Conservation (phyloP, 2,329 filamentous ascomycete species). For the Arthrobotrys megalospora region DNA sequence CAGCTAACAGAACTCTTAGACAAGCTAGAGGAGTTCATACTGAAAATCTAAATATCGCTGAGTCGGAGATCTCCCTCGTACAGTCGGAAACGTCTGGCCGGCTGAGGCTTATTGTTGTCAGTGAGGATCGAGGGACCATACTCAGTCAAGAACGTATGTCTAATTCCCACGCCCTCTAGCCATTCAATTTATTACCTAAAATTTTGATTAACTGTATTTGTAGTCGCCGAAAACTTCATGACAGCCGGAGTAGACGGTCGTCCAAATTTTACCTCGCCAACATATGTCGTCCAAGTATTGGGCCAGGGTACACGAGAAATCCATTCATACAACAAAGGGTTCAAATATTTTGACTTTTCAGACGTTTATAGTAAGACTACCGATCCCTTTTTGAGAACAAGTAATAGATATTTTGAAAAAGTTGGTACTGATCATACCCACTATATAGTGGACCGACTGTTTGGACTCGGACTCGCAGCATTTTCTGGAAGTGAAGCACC, state of each 20-base stretch:
- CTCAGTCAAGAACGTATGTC: constrained; percentile 29
- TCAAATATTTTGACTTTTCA: constrained; percentile 25
- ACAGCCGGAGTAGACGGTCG: not conserved
- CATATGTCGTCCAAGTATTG: constrained; percentile 18
- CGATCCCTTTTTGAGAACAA: not conserved
- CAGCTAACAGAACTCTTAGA: constrained; percentile 1
- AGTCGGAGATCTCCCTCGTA: constrained; percentile 30
- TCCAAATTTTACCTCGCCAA: constrained; percentile 17
- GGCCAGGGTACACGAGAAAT: constrained; percentile 14
- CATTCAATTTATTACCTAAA: not conserved
- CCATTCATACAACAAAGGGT: constrained; percentile 13
- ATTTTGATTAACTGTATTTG: not conserved
- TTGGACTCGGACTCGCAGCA: constrained; percentile 30
- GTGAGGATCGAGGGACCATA: constrained; percentile 25
- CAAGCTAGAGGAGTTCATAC: constrained; percentile 24
- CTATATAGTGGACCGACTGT: constrained; percentile 32
- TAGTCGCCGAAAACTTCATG: constrained; percentile 34
- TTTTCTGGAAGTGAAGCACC: constrained; percentile 7
- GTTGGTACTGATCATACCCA: not conserved
- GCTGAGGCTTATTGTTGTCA: constrained; percentile 30
- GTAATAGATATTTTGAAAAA: no score
- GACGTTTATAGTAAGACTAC: constrained; percentile 17
- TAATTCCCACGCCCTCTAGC: not conserved
- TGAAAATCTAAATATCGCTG: constrained; percentile 24
- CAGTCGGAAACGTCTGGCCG: constrained; percentile 4